These are phyloP conservation scores for Cladosporium sphaerospermum DNA, from an alignment of 2,329 filamentous ascomycete species.

Conservation along the genomic window DNA sequence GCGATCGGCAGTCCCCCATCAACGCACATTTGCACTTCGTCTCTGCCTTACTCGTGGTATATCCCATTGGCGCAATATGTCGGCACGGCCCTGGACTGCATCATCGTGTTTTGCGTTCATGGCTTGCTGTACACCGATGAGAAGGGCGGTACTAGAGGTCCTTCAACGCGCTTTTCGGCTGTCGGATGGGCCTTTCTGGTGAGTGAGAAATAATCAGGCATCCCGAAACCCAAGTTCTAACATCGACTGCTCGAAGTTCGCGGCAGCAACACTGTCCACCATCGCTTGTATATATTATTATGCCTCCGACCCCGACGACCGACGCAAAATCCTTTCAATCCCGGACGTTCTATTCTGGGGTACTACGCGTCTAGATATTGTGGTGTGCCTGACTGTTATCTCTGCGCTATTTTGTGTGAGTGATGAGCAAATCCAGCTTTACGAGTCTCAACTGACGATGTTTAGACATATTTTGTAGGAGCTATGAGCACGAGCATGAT, in stretches of 20 bases:
- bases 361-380: slow-evolving; percentile 23
- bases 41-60: slow-evolving; percentile 28
- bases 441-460: background rate
- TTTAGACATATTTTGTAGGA: slow-evolving; percentile 37
- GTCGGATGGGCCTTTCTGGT: slow-evolving; percentile 26
- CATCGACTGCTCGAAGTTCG: slow-evolving; percentile 24
- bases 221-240: background rate
- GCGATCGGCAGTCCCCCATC: slow-evolving; percentile 35
- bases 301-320: slow-evolving; percentile 32
- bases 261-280: background rate
- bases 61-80: slow-evolving; percentile 35
- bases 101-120: slow-evolving; percentile 32
- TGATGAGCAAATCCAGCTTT: background rate
- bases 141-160: slow-evolving; percentile 12
- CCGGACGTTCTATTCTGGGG: slow-evolving; percentile 34
- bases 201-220: slow-evolving; percentile 2
- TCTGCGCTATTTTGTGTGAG: slow-evolving; percentile 27
- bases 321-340: slow-evolving; percentile 33
- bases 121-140: slow-evolving; percentile 19
- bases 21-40: slow-evolving; percentile 45
- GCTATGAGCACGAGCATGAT: slow-evolving; percentile 35
- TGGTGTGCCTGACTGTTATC: slow-evolving; percentile 22
- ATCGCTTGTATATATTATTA: slow-evolving; percentile 30
- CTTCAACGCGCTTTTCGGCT: slow-evolving; percentile 16
- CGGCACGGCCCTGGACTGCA: slow-evolving; percentile 36